A percentile compares a stretch with the other conserved stretches of the same genome.
Conservation (phyloP, 495 filamentous ascomycete genomes). For the Jackrogersella minutella region DNA sequence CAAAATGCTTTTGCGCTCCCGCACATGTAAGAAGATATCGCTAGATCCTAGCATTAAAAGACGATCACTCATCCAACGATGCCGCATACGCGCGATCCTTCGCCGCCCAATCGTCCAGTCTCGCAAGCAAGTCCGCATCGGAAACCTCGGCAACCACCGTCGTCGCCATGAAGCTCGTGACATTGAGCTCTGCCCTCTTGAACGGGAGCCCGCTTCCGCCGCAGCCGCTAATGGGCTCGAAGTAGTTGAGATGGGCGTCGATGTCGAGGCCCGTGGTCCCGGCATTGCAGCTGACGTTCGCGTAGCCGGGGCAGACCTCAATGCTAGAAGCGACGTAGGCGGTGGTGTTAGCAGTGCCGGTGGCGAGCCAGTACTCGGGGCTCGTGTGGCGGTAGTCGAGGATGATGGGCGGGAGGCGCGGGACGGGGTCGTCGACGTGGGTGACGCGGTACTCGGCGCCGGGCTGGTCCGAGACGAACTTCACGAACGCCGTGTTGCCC, state of each 20-base stretch:
- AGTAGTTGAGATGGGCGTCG: conserved; percentile 49
- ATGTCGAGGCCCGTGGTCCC: conserved; percentile 44
- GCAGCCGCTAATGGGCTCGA: conserved; percentile 48
- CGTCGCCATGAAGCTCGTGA: conserved; percentile 23
- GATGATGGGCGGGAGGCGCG: conserved; percentile 64
- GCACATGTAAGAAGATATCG: background rate
- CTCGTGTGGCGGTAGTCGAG: conserved; percentile 67
- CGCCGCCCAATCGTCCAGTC: conserved; percentile 42
- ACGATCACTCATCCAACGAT: background rate
- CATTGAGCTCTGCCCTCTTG: conserved; percentile 29
- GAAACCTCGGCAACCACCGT: conserved; percentile 26
- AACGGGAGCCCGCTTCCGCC: conserved; percentile 26
- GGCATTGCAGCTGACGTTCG: conserved; percentile 52
- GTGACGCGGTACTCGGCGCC: conserved; percentile 70
- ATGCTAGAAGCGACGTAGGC: conserved; percentile 45
- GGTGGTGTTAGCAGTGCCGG: conserved; percentile 28
- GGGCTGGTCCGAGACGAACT: conserved; percentile 60
- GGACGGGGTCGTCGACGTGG: conserved; percentile 71
- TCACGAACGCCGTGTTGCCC: conserved; percentile 64
- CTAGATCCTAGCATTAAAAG: background rate
- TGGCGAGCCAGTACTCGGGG: conserved; percentile 70
- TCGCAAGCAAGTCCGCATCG: conserved; percentile 45
- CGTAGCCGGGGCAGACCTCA: conserved; percentile 49
- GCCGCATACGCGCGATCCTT: conserved; percentile 34
- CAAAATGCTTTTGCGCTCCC: background rate